Evolutionary conservation across 495 filamentous ascomycete genomes (phyloP).

Genomic region (Aspergillus carlsbadensis): DNA sequence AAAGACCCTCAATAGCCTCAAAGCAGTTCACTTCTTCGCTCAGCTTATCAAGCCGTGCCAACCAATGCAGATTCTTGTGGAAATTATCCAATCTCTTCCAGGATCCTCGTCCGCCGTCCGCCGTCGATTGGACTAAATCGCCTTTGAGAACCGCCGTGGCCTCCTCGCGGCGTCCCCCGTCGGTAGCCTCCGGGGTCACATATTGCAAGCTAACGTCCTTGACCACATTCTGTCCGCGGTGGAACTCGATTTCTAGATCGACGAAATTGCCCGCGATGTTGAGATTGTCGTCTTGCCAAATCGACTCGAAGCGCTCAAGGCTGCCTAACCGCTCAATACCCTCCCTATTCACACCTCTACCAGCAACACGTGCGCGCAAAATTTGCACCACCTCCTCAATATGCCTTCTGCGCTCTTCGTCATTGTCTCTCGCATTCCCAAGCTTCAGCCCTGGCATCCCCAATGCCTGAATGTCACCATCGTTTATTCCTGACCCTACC

Average conservation of each 20-base stretch:
- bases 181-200: conserved; percentile 42
- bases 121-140: conserved; percentile 43
- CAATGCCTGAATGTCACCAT: conserved; percentile 45
- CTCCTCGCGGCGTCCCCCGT: conserved; percentile 40
- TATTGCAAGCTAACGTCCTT: conserved; percentile 47
- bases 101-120: conserved; percentile 36
- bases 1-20: conserved; percentile 83
- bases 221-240: conserved; percentile 43
- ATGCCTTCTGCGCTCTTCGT: conserved; percentile 54
- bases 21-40: conserved; percentile 84
- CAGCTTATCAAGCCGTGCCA: conserved; percentile 76
- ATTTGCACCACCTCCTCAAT: conserved; percentile 46
- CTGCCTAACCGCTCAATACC: conserved; percentile 75
- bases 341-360: conserved; percentile 68
- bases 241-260: conserved; percentile 52
- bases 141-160: conserved; percentile 53
- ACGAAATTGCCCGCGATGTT: conserved; percentile 68
- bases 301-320: conserved; percentile 69
- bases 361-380: conserved; percentile 42
- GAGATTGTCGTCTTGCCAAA: conserved; percentile 68
- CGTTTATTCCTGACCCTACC: conserved; percentile 41
- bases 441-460: conserved; percentile 44
- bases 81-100: conserved; percentile 69
- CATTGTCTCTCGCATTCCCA: conserved; percentile 43
- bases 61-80: conserved; percentile 73